Conservation (phyloP, 805 yeast genomes). For the Scheffersomyces spartinae region DNA sequence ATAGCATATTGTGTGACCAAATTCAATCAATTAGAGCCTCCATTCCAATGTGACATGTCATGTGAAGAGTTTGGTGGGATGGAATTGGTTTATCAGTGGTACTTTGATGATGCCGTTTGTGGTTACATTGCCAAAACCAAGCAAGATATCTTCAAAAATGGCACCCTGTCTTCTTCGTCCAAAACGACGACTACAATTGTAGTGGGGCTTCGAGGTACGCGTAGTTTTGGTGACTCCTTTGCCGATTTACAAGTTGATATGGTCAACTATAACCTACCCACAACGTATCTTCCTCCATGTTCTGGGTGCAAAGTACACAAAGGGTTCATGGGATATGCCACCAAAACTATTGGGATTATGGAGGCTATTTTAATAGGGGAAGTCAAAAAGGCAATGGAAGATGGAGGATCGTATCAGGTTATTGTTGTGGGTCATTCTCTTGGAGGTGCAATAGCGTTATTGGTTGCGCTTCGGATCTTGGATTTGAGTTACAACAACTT, state of each 20-base stretch:
- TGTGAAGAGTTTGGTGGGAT: constrained; percentile 23
- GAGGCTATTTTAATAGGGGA: too few species aligned
- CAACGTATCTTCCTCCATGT: constrained; percentile 10
- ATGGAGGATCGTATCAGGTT: constrained; percentile 10
- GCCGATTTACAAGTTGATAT: constrained; percentile 27
- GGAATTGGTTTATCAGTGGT: constrained; percentile 27
- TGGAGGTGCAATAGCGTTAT: constrained; percentile 27
- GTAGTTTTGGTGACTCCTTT: constrained; percentile 23
- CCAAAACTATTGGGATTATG: too few species aligned
- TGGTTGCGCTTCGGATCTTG: constrained; percentile 23
- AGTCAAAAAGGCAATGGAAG: constrained; percentile 5
- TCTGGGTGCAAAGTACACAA: constrained; percentile 22
- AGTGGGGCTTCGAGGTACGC: constrained; percentile 26
- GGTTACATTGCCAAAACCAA: constrained; percentile 28
- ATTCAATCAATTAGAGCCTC: constrained; percentile 13
- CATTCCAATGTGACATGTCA: constrained; percentile 23
- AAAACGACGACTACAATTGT: constrained; percentile 15
- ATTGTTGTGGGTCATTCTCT: constrained; percentile 20
- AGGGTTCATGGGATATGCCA: too few species aligned
- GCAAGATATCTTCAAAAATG: constrained; percentile 11
- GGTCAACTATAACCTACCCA: constrained; percentile 14
- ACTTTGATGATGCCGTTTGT: constrained; percentile 21
- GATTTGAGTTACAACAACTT: constrained; percentile 21
- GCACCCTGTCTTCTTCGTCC: neutral
- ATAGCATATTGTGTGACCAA: constrained; percentile 26